Evolutionary conservation across 2,329 filamentous ascomycete species (phyloP).

Genomic region (Grosmannia penicillata): DNA sequence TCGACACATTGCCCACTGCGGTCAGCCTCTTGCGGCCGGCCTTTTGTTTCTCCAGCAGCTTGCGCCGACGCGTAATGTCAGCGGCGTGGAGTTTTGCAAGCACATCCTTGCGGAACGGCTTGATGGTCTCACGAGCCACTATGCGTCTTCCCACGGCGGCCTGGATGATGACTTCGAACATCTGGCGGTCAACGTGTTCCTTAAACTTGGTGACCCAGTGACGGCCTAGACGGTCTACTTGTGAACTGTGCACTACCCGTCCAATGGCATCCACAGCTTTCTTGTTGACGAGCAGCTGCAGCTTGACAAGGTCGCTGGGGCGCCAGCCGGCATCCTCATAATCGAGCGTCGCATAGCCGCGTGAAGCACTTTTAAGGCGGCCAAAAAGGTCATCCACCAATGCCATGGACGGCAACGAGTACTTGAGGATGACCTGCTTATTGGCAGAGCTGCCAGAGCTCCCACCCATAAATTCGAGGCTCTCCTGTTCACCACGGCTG

Average conservation of each 20-base stretch:
- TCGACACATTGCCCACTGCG: constrained; percentile 79
- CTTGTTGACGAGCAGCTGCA: constrained; percentile 90
- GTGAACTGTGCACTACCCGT: constrained; percentile 72
- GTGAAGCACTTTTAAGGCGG: constrained; percentile 78
- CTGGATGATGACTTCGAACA: constrained; percentile 91
- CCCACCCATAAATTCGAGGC: constrained; percentile 63
- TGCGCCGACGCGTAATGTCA: constrained; percentile 68
- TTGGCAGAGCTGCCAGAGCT: constrained; percentile 46
- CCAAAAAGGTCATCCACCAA: constrained; percentile 96
- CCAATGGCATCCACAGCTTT: constrained; percentile 84
- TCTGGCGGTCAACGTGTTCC: constrained; percentile 87
- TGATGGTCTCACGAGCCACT: constrained; percentile 84
- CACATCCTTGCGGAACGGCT: constrained; percentile 93
- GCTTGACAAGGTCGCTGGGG: constrained; percentile 64
- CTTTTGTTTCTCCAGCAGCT: constrained; percentile 93
- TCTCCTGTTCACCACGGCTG: constrained; percentile 76
- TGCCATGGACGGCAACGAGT: constrained; percentile 74
- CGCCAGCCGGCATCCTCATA: constrained; percentile 93
- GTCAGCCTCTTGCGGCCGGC: constrained; percentile 80
- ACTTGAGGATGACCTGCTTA: constrained; percentile 88
- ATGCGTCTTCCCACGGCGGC: constrained; percentile 71
- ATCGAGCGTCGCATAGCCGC: constrained; percentile 84
- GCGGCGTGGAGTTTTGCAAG: constrained; percentile 83
- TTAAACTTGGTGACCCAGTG: constrained; percentile 95
- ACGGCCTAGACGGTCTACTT: constrained; percentile 66